These are phyloP conservation scores for Hibiscus trionum DNA, from an alignment of 345 rosid genomes.

Conservation along the genomic window DNA sequence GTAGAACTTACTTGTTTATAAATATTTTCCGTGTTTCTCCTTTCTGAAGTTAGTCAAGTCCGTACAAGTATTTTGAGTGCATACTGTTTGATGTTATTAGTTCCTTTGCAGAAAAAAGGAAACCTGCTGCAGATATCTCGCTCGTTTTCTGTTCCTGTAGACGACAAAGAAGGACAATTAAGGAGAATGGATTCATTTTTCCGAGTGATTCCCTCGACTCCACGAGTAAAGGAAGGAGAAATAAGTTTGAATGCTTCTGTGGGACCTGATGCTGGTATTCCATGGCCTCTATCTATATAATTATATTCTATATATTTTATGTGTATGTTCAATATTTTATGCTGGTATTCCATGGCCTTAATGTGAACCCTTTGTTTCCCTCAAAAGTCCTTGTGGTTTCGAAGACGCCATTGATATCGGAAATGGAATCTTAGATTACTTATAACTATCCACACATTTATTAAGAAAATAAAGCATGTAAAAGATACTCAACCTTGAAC, in stretches of 20 bases:
- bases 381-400: background rate
- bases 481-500: background rate
- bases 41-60: background rate
- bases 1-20: background rate
- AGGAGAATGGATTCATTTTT: conserved; percentile 87
- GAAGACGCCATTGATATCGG: background rate
- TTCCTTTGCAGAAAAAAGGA: conserved; percentile 52
- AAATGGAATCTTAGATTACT: background rate
- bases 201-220: conserved; percentile 76
- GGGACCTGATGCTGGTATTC: conserved; percentile 37
- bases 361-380: background rate
- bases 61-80: background rate
- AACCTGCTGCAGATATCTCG: conserved; percentile 43
- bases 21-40: background rate
- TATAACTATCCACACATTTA: background rate
- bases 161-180: conserved; percentile 50
- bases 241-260: conserved; percentile 29
- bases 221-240: conserved; percentile 67
- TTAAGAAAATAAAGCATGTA: background rate
- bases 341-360: too few species aligned
- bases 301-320: background rate
- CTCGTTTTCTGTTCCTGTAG: conserved; percentile 76
- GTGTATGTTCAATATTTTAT: background rate
- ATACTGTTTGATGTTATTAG: background rate
- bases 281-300: background rate